These are phyloP conservation scores for Exophiala sideris DNA, from an alignment of 2,329 filamentous ascomycete genomes.

Conservation along the genomic window DNA sequence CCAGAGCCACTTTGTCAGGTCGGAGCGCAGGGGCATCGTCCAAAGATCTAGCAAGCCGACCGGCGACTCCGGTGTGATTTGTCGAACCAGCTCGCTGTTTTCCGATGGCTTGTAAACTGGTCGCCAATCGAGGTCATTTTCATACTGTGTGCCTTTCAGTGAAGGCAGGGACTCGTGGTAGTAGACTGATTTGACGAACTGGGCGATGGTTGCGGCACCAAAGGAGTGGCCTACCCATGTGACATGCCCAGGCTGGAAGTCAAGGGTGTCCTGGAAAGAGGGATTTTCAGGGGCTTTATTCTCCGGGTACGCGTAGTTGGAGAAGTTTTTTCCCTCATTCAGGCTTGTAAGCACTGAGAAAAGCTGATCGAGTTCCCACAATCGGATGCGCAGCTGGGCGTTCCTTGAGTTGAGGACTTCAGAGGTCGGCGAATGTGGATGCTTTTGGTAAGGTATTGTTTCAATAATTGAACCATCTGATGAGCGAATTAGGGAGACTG, in stretches of 20 bases:
- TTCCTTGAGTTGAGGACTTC: slow-evolving; percentile 67
- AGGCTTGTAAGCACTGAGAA: slow-evolving; percentile 66
- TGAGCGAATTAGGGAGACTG: slow-evolving; percentile 68
- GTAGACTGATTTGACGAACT: slow-evolving; percentile 76
- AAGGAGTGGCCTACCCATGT: slow-evolving; percentile 79
- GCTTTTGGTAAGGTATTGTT: slow-evolving; percentile 40
- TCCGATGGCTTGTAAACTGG: slow-evolving; percentile 61
- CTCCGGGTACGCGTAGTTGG: slow-evolving; percentile 37
- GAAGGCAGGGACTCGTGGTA: slow-evolving; percentile 44
- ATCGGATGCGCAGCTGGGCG: slow-evolving; percentile 67
- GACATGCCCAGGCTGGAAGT: slow-evolving; percentile 69
- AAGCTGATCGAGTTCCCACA: slow-evolving; percentile 74
- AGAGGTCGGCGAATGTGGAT: slow-evolving; percentile 60
- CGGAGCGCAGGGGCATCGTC: slow-evolving; percentile 68
- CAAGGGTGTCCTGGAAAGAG: slow-evolving; percentile 57
- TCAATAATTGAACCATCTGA: slow-evolving; percentile 29
- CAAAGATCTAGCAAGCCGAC: slow-evolving; percentile 75
- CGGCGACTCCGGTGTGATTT: slow-evolving; percentile 66
- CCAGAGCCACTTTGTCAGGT: slow-evolving; percentile 61
- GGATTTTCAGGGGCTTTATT: slow-evolving; percentile 3
- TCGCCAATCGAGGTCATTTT: slow-evolving; percentile 35
- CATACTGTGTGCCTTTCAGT: slow-evolving; percentile 20
- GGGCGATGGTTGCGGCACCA: slow-evolving; percentile 68
- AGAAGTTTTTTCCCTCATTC: slow-evolving; percentile 52
- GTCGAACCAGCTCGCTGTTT: slow-evolving; percentile 56